Conservation (phyloP, 805 yeast species). For the Metschnikowia arizonensis region DNA sequence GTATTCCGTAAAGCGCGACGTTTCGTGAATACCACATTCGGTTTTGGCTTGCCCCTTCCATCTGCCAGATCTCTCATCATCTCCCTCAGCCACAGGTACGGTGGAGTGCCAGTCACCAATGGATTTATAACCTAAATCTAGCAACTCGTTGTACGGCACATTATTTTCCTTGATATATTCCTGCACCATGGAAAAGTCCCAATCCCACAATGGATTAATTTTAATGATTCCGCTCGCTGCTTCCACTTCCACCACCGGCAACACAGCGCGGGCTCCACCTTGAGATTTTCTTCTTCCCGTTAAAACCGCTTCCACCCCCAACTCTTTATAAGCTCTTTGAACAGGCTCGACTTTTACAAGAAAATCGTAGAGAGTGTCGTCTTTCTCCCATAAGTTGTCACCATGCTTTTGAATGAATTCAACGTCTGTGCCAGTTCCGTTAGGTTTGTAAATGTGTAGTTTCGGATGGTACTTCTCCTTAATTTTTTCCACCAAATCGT, state of each 20-base stretch:
- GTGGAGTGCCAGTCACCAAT: constrained; percentile 97
- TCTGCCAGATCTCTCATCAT: constrained; percentile 94
- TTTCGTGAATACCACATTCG: constrained; percentile 92
- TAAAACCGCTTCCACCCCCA: constrained; percentile 76
- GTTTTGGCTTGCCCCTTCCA: constrained; percentile 93
- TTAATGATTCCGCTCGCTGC: constrained; percentile 66
- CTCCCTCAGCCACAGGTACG: constrained; percentile 82
- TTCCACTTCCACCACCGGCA: constrained; percentile 77
- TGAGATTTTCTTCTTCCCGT: constrained; percentile 90
- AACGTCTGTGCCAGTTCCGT: constrained; percentile 46
- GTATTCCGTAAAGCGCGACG: constrained; percentile 67
- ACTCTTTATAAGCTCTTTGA: constrained; percentile 71
- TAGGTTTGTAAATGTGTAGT: constrained; percentile 67
- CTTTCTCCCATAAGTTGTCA: constrained; percentile 73
- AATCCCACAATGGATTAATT: constrained; percentile 82
- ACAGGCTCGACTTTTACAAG: constrained; percentile 91
- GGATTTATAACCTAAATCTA: constrained; percentile 85
- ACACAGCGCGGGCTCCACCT: constrained; percentile 73
- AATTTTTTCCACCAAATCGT: constrained; percentile 62
- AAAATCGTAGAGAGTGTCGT: constrained; percentile 79
- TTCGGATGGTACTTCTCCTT: constrained; percentile 50
- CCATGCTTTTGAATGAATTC: constrained; percentile 73
- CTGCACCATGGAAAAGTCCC: constrained; percentile 74
- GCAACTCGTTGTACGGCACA: constrained; percentile 81
- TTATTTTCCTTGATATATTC: constrained; percentile 60